Evolutionary conservation across 306 rosid genomes (phyloP).

Genomic region (Crataegus laevigata): DNA sequence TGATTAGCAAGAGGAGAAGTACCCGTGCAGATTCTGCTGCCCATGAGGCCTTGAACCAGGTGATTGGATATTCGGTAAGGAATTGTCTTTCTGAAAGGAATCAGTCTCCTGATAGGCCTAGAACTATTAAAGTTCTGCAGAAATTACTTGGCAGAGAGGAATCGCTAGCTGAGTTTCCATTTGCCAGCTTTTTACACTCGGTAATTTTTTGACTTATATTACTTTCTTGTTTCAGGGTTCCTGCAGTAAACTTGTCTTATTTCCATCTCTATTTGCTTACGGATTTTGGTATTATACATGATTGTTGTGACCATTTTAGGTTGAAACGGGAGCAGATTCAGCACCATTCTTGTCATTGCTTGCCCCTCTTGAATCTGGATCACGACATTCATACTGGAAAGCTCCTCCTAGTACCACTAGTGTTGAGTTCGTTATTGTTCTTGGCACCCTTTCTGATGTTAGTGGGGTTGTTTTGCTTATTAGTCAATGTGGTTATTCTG

Average conservation of each 20-base stretch:
- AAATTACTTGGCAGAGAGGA: conserved; percentile 62
- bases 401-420: conserved; percentile 67
- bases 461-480: conserved; percentile 76
- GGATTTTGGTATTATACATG: not conserved
- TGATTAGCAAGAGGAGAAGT: conserved; percentile 66
- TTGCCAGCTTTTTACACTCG: conserved; percentile 73
- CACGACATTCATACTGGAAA: conserved; percentile 71
- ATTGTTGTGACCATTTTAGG: conserved; percentile 39
- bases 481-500: conserved; percentile 95
- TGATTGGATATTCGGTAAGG: conserved; percentile 49
- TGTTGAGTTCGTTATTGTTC: conserved; percentile 74
- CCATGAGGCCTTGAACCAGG: conserved; percentile 58
- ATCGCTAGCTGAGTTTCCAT: conserved; percentile 91
- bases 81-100: conserved; percentile 42
- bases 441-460: conserved; percentile 78
- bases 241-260: not conserved
- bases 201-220: conserved; percentile 36
- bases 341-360: conserved; percentile 86
- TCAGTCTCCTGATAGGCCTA: conserved; percentile 23
- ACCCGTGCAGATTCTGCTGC: conserved; percentile 69
- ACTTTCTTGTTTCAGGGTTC: conserved; percentile 19
- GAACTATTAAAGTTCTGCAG: conserved; percentile 27
- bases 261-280: not conserved
- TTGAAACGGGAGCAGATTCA: conserved; percentile 72
- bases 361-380: conserved; percentile 64